Conservation (phyloP, 208 protist species). For the Phytomonas sp. region DNA sequence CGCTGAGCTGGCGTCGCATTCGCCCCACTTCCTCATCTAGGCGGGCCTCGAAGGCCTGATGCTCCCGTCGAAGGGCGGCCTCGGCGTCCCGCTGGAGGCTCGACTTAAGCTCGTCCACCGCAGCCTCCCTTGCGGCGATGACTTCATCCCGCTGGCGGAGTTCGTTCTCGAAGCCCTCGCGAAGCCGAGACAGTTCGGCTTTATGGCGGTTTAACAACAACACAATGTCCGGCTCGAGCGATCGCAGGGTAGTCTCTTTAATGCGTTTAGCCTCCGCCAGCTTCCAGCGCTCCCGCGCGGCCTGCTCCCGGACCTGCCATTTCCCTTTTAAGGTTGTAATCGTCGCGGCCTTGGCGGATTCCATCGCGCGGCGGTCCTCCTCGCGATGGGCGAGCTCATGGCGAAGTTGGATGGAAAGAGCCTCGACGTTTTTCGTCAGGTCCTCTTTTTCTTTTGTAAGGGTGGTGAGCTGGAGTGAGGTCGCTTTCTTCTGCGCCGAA, state of each 20-base stretch:
- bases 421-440: slow-evolving; percentile 42
- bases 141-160: slow-evolving; percentile 74
- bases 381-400: slow-evolving; percentile 32
- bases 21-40: slow-evolving; percentile 49
- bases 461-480: not conserved
- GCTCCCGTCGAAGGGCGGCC: slow-evolving; percentile 43
- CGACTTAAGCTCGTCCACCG: slow-evolving; percentile 55
- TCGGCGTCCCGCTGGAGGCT: slow-evolving; percentile 57
- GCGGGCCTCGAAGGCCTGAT: slow-evolving; percentile 35
- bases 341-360: slow-evolving; percentile 56
- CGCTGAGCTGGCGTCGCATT: slow-evolving; percentile 54
- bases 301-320: slow-evolving; percentile 77
- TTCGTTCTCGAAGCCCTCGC: slow-evolving; percentile 84
- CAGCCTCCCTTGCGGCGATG: slow-evolving; percentile 65
- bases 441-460: slow-evolving; percentile 35
- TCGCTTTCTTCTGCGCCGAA: not conserved
- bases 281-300: slow-evolving; percentile 72
- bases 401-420: slow-evolving; percentile 46
- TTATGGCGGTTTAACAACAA: slow-evolving; percentile 88
- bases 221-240: slow-evolving; percentile 88
- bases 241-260: slow-evolving; percentile 86
- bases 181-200: slow-evolving; percentile 82
- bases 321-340: slow-evolving; percentile 52
- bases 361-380: slow-evolving; percentile 45
- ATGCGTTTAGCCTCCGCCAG: slow-evolving; percentile 82